Evolutionary conservation across 352 stramenopile genomes (phyloP), one percentile per base, ranked within the genome.

Genomic region (Blastocystis sp.): DNA sequence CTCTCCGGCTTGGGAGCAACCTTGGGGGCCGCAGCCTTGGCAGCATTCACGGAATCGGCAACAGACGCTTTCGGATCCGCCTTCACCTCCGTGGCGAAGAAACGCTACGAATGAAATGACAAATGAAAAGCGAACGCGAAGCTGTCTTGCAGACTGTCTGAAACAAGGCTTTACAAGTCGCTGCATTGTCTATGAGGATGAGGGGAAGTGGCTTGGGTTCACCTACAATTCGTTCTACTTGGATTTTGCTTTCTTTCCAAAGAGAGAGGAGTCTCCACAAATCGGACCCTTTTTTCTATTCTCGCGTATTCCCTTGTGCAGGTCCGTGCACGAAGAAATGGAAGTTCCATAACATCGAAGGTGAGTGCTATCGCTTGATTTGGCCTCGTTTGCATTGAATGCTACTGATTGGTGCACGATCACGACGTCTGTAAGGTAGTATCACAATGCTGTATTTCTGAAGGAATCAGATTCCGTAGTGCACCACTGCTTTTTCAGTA

Each of bases 131-230:
- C 11, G 28, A 59, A 81, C 74, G 21, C 74, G 34, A 23, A 84
- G 56, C 67, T 41, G 48, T 67, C 52, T 66, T 28, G 74, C 38
- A 56, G 56, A 67, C 9, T 41, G 74, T 28, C 28, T 84, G 2
- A 69, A n/a, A 11, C 53, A 28, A n/a, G 19, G n/a, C 23, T 11
- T 0, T 56, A 38, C 53, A 70, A 84, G 28, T 70, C 74, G 45
- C 69, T 84, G 74, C 74, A 84, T 84, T 10, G 23, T 45, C 64
- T 74, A 74, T 21, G 3, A 19, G 38, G 41, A 76, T 76, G 48
- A 76, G 40, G 48, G 28, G 28, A 34, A 34, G 28, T 34, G 28
- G 28, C 28, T 34, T 34, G 28, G 28, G 28, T 34, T 34, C 28
- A 34, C 28, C 28, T 34, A 34, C 28, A 34, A 34, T 34, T 34